phyloP scores from a whole-genome alignment of 2,329 filamentous ascomycete genomes.

The Daldinia sp. region DNA sequence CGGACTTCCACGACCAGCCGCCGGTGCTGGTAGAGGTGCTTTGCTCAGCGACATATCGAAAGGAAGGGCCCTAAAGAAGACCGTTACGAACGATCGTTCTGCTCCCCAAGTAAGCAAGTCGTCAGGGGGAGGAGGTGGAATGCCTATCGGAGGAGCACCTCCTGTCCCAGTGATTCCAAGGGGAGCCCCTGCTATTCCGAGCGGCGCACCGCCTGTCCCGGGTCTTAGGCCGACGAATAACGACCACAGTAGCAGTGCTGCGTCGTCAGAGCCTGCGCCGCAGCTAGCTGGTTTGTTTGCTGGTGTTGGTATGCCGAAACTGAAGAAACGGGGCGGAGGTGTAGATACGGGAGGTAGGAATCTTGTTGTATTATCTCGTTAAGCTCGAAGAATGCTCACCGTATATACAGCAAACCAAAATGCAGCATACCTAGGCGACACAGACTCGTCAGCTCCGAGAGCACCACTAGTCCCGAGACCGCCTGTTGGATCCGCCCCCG shows the following conservation, averaged over 20 bases:
- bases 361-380: background rate
- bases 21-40: slow-evolving; percentile 70
- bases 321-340: slow-evolving; percentile 85
- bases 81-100: slow-evolving; percentile 91
- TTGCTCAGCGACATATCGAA: slow-evolving; percentile 88
- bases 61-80: slow-evolving; percentile 81
- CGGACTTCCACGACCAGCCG: slow-evolving; percentile 64
- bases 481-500: slow-evolving; percentile 66
- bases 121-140: slow-evolving; percentile 63
- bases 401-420: slow-evolving; percentile 64
- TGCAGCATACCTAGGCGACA: slow-evolving; percentile 81
- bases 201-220: slow-evolving; percentile 74
- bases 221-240: slow-evolving; percentile 80
- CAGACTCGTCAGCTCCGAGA: slow-evolving; percentile 68
- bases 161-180: slow-evolving; percentile 73
- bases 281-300: slow-evolving; percentile 90
- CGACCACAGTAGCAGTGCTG: slow-evolving; percentile 58
- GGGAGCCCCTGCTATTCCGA: slow-evolving; percentile 56
- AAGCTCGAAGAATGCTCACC: slow-evolving; percentile 35
- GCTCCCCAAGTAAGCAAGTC: slow-evolving; percentile 73
- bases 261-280: slow-evolving; percentile 68
- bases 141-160: slow-evolving; percentile 77
- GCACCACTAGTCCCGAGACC: slow-evolving; percentile 66
- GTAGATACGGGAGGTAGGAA: slow-evolving; percentile 73
- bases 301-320: slow-evolving; percentile 93